Base-by-base conservation (phyloP, 1,284 basidiomycete species). In the Leccinum fallax region DNA sequence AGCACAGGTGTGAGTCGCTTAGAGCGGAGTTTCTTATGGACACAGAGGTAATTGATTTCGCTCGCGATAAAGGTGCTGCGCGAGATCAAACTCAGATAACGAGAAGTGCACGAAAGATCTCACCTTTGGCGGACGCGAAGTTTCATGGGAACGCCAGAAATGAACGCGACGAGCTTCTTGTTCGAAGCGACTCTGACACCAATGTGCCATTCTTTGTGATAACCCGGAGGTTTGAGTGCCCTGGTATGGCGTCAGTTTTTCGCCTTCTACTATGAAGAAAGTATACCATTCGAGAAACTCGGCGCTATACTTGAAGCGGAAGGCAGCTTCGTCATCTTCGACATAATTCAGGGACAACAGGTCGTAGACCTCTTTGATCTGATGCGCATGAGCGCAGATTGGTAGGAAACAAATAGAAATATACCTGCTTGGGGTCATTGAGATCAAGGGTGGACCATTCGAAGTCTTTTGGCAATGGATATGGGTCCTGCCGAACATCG, bases 21-120 rank as follows among this genome's bases (percentile, higher is more conserved):
- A 5, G 94, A 93, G 13, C 97, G 90, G 54, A 99, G 80, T 77
- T 98, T 98, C 80, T 99, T 99, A 84, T 98, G 97, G 4, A 98
- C 90, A 71, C 95, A 98, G 56, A 99, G 88, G 77, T 96, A 99
- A 78, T 99, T 99, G 80, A 99, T 97, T 78, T 99, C 97, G 69
- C 89, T 89, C 38, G 88, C 85, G 48, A 79, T 79, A 71, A 97
- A 83, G 8, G 81, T 78, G 61, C 94, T 38, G 65, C 28, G 57
- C 40, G 8, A 43, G 32, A 38, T 64, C 36, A 70, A 59, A 30
- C 43, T 59, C 7, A 21, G 26, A 36, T 26, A 38, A 55, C 34
- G 6, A 13, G 11, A 48, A 53, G 7, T 49, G 10, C 10, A 56
- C 6, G 24, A 54, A 40, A 61, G 46, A 26, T 8, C 89, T 74